Evolutionary conservation across 2,329 filamentous ascomycete species (phyloP).

Genomic region (Myriosclerotinia curreyana): DNA sequence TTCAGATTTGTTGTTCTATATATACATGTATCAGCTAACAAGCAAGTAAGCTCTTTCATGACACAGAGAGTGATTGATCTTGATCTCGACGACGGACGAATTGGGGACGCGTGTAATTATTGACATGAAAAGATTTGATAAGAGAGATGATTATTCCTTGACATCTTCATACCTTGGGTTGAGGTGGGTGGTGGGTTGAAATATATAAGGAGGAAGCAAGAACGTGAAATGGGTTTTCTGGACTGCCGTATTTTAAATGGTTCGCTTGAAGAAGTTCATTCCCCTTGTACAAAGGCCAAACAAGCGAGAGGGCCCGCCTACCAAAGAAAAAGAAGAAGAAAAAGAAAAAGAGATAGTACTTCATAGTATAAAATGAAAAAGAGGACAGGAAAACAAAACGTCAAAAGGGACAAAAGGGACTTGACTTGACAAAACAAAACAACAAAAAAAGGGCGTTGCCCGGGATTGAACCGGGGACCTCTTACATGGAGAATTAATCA

Average conservation of each 20-base stretch:
- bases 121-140: background rate
- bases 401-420: too few relatives aligned
- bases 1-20: constrained; percentile 1
- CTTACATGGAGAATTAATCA: constrained; percentile 14
- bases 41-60: background rate
- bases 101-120: background rate
- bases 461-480: constrained; percentile 25
- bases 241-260: too few relatives aligned
- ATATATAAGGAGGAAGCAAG: background rate
- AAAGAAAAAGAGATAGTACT: background rate
- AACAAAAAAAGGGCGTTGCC: constrained; percentile 9
- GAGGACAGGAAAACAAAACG: too few relatives aligned
- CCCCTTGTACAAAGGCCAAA: too few relatives aligned
- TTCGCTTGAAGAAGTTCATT: too few relatives aligned
- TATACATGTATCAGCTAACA: background rate
- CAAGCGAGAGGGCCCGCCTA: too few relatives aligned
- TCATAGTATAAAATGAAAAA: too few relatives aligned
- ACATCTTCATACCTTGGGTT: background rate
- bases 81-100: background rate
- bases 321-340: too few relatives aligned
- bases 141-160: background rate
- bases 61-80: background rate
- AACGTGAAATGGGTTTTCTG: too few relatives aligned
- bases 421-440: too few relatives aligned
- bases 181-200: background rate